These are phyloP conservation scores for Postia placenta DNA, from an alignment of 768 basidiomycete genomes.

Conservation along the genomic window DNA sequence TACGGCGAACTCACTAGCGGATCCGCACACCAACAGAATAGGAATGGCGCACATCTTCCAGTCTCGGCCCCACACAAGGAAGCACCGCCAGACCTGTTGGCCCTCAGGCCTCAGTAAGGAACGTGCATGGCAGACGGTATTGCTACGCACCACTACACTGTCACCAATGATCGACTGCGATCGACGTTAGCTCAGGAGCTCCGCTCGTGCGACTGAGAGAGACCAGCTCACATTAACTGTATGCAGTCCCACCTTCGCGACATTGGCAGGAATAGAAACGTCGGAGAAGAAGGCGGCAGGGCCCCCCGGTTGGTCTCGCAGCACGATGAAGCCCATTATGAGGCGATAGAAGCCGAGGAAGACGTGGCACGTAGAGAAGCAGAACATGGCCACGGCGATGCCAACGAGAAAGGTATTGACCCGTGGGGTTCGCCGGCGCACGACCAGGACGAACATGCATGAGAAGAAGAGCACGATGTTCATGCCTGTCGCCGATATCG, in stretches of 20 bases:
- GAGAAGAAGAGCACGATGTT: conserved; percentile 26
- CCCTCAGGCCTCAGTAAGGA: not conserved
- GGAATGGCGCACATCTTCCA: conserved; percentile 26
- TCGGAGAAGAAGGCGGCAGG: conserved; percentile 28
- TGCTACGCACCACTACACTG: conserved; percentile 23
- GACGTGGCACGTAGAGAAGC: conserved; percentile 29
- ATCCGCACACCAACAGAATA: conserved; percentile 24
- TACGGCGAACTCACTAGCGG: conserved; percentile 20
- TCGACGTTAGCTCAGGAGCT: conserved; percentile 1
- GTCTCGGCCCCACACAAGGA: conserved; percentile 27
- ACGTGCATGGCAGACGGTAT: not conserved
- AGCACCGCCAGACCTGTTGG: conserved; percentile 27
- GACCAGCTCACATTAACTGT: conserved; percentile 21
- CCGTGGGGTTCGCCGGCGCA: conserved; percentile 17
- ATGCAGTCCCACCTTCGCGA: conserved; percentile 31
- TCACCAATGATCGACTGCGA: conserved; percentile 27
- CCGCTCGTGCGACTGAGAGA: too few species aligned
- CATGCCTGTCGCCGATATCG: conserved; percentile 17
- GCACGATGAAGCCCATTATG: conserved; percentile 28
- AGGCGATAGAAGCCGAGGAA: conserved; percentile 30
- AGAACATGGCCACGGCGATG: conserved; percentile 25
- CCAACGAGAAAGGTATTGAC: conserved; percentile 19
- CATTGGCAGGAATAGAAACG: conserved; percentile 29
- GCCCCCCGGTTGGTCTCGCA: conserved; percentile 23
- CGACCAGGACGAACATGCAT: conserved; percentile 22